Conservation (phyloP, 225 moss, liverwort and hornwort genomes). For the Pleurozium schreberi region DNA sequence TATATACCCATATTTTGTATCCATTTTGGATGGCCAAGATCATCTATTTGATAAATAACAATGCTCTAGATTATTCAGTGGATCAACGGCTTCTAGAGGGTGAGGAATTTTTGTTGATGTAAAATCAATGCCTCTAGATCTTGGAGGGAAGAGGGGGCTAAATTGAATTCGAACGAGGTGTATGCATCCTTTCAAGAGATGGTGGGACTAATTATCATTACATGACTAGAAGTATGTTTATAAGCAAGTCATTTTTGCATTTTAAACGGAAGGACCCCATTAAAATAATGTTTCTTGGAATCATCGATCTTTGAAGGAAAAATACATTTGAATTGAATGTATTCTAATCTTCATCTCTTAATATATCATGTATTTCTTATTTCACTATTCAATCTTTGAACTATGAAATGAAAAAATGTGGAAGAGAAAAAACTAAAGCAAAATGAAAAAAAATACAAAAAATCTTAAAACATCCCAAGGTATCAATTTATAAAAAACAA, state of each 20-base stretch:
- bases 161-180: too few relatives aligned
- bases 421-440: not conserved
- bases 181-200: too few relatives aligned
- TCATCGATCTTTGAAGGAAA: not conserved
- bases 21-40: too few relatives aligned
- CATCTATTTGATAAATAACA: too few relatives aligned
- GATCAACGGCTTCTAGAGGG: too few relatives aligned
- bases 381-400: not conserved
- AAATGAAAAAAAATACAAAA: not conserved
- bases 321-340: not conserved
- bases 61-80: too few relatives aligned
- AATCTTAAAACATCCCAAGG: not conserved
- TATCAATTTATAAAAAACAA: not conserved
- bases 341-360: not conserved
- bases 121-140: too few relatives aligned
- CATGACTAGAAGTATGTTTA: not conserved
- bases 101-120: too few relatives aligned
- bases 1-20: too few relatives aligned
- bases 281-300: not conserved
- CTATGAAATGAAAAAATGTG: fast-evolving
- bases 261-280: not conserved
- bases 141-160: too few relatives aligned
- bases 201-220: too few relatives aligned
- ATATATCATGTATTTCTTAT: fast-evolving
- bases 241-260: not conserved